phyloP scores from a whole-genome alignment of 2,329 filamentous ascomycete species.

The Domatiomyces catenatus region DNA sequence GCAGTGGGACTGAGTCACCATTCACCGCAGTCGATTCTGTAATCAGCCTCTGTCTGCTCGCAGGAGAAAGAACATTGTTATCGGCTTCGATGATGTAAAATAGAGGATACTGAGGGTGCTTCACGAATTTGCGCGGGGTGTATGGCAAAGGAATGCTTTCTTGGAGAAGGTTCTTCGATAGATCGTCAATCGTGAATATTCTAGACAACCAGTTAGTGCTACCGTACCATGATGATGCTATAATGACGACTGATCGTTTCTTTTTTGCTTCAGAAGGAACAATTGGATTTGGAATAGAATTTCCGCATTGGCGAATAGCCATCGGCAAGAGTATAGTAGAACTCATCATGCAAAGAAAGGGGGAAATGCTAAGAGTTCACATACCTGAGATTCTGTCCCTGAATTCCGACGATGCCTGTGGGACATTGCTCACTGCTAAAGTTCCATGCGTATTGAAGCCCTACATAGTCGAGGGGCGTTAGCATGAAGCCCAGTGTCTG shows the following conservation, averaged over 20 bases:
- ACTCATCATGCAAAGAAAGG: slow-evolving; percentile 44
- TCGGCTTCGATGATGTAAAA: slow-evolving; percentile 94
- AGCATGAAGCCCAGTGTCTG: slow-evolving; percentile 80
- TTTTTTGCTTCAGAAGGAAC: slow-evolving; percentile 69
- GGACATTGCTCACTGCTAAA: slow-evolving; percentile 91
- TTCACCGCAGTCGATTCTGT: slow-evolving; percentile 56
- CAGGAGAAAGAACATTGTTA: slow-evolving; percentile 72
- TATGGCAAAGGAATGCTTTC: slow-evolving; percentile 76
- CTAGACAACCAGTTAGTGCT: slow-evolving; percentile 26
- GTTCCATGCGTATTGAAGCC: slow-evolving; percentile 87
- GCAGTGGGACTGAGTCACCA: slow-evolving; percentile 54
- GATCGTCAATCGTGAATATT: slow-evolving; percentile 80
- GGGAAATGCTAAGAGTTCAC: slow-evolving; percentile 22
- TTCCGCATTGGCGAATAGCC: slow-evolving; percentile 31
- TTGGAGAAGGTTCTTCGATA: slow-evolving; percentile 73
- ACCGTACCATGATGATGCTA: neutral
- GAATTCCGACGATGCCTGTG: slow-evolving; percentile 86
- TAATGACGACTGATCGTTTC: slow-evolving; percentile 13
- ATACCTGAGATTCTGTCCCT: slow-evolving; percentile 74
- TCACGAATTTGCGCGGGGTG: slow-evolving; percentile 74
- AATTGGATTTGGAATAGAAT: slow-evolving; percentile 54
- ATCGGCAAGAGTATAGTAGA: slow-evolving; percentile 30
- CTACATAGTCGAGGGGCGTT: slow-evolving; percentile 75
- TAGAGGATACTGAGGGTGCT: slow-evolving; percentile 71
- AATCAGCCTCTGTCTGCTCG: slow-evolving; percentile 60